These are phyloP conservation scores for Yamadazyma takamatsuzukensis DNA, from an alignment of 805 yeast species.

Conservation along the genomic window DNA sequence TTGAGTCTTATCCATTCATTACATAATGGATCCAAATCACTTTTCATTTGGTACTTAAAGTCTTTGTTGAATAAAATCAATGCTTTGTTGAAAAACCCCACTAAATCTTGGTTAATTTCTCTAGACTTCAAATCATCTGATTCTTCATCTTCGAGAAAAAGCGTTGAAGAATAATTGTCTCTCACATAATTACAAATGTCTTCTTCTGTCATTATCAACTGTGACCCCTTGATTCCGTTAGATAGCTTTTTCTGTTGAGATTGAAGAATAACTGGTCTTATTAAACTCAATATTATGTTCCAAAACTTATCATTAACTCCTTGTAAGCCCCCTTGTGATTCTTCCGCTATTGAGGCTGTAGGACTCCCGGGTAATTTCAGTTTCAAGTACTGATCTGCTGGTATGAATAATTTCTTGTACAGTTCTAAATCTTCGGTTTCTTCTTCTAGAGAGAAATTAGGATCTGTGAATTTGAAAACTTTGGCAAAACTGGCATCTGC, in stretches of 20 bases:
- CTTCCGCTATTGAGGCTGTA: constrained; percentile 7
- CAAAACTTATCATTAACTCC: constrained; percentile 13
- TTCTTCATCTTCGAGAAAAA: constrained; percentile 10
- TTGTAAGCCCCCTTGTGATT: constrained; percentile 11
- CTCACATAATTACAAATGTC: constrained; percentile 22
- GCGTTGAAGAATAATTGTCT: constrained; percentile 5
- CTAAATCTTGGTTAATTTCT: constrained; percentile 27
- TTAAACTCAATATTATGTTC: constrained; percentile 15
- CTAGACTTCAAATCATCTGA: constrained; percentile 20
- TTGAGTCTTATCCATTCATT: constrained; percentile 21
- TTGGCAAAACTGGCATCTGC: constrained; percentile 27
- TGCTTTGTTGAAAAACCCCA: constrained; percentile 21
- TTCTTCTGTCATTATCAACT: constrained; percentile 24
- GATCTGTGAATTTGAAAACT: constrained; percentile 32
- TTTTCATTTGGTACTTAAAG: constrained; percentile 5
- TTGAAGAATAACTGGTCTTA: constrained; percentile 23
- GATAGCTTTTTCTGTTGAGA: constrained; percentile 20
- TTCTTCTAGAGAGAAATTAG: constrained; percentile 23
- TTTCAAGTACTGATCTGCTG: constrained; percentile 33
- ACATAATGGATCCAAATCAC: constrained; percentile 3
- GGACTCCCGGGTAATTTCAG: constrained; percentile 17
- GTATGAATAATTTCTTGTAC: constrained; percentile 28
- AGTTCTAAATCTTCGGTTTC: constrained; percentile 16
- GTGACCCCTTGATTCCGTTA: constrained; percentile 20
- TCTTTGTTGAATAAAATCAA: constrained; percentile 22